Conservation (phyloP, 2,329 filamentous ascomycete species). For the Ophiocordyceps camponoti-saundersi region DNA sequence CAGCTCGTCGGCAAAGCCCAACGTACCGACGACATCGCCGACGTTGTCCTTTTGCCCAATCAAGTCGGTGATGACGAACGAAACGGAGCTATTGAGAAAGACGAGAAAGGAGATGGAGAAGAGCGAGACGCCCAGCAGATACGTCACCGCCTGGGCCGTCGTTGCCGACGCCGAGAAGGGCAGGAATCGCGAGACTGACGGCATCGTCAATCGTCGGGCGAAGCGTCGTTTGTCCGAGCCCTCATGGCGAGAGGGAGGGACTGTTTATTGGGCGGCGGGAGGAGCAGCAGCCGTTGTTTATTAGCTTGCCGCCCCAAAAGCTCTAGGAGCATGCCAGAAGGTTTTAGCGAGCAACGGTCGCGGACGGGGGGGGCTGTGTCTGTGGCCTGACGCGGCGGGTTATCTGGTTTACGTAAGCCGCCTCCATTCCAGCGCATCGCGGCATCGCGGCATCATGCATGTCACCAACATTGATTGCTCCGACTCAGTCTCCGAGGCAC, state of each 20-base stretch:
- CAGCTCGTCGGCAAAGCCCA: constrained; percentile 73
- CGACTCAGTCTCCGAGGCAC: no score
- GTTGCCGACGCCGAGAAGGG: constrained; percentile 46
- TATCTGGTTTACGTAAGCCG: not conserved
- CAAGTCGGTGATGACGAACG: constrained; percentile 71
- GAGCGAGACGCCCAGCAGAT: constrained; percentile 66
- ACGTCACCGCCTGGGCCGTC: constrained; percentile 47
- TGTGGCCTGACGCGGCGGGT: no score
- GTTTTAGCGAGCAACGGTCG: not conserved
- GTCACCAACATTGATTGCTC: no score
- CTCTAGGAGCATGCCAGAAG: not conserved
- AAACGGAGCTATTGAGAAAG: constrained; percentile 71
- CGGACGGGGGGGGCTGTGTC: not conserved
- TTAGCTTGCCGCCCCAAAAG: not conserved
- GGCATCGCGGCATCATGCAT: no score
- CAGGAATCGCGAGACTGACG: constrained; percentile 25
- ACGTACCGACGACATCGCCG: constrained; percentile 66
- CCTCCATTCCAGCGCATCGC: no score
- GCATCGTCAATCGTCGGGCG: constrained; percentile 9
- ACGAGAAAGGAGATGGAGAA: constrained; percentile 84
- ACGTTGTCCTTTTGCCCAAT: constrained; percentile 58
- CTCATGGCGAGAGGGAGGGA: constrained; percentile 3
- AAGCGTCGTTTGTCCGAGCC: constrained; percentile 1
- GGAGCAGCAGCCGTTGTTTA: not conserved
- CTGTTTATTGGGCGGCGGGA: not conserved